Base-by-base conservation (phyloP, 441 rosid species). In the Bruguiera hainesii region DNA sequence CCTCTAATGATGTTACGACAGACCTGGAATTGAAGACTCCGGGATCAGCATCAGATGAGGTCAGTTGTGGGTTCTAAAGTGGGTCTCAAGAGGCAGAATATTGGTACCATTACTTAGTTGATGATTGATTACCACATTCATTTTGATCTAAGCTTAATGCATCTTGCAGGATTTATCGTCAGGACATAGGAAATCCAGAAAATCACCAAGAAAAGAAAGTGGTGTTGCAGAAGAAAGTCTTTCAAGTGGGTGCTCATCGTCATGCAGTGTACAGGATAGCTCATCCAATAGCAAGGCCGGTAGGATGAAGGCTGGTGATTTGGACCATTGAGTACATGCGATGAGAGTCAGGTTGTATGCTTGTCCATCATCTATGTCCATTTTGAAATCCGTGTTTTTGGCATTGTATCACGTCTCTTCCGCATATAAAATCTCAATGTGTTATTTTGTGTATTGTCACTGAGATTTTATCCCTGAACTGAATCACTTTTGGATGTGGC, bases 21-120 rank as follows among this genome's bases (percentile, higher is more conserved):
- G 89, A 91, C 68, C 85, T 92, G 48, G 93, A 88, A 85, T 76
- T 92, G 76, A 92, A 92, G 73, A 89, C 89, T 56, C 93, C 96
- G 20, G 93, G 96, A 55, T 85, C 90, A 15, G 79, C 86, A 6
- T 71, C 79, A 57, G 91, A 90, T 71, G 78, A 85, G 89, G 97
- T 90, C 53, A 35, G 72, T 73, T 49, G 30, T 35, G 8, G 33
- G 26, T 52, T 64, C 63, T 23, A 53, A 21, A 16, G 56, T 69
- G 60, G 35, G 28, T 20, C 65, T 16, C 18, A 28, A 50, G 69
- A 37, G 18, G 49, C 28, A 31, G 20, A 35, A 15, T 60, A 28
- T 39, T n/a, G 29, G 18, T 39, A 53, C 16, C 21, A 33, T 33
- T 33, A 33, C 9, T 33, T 10, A 11, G 65, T 57, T 6, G 35